A percentile compares a stretch with the other conserved stretches of the same genome.
Evolutionary conservation across 2,329 filamentous ascomycete species (phyloP).

Genomic region (Neonectria neomacrospora): DNA sequence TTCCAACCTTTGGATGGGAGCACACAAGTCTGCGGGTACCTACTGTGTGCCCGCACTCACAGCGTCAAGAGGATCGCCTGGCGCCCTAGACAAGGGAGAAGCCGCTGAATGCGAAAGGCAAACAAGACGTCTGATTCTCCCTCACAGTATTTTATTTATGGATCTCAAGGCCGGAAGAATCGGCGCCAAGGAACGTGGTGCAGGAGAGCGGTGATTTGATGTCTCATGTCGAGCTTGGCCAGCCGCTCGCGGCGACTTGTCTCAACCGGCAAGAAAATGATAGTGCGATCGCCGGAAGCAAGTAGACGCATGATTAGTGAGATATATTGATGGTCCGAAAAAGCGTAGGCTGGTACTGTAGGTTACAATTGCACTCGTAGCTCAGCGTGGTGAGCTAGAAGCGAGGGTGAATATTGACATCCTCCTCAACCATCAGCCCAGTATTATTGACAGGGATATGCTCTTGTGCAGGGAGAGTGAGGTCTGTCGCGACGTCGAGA

Average conservation of each 20-base stretch:
- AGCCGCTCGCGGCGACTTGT: background rate
- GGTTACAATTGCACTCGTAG: background rate
- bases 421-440: too few relatives aligned
- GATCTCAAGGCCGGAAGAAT: background rate
- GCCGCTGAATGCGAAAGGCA: background rate
- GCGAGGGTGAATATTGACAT: too few relatives aligned
- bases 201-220: background rate
- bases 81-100: background rate
- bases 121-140: background rate
- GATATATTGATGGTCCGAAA: too few relatives aligned
- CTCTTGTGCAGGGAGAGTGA: too few relatives aligned
- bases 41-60: background rate
- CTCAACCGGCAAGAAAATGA: background rate
- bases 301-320: background rate
- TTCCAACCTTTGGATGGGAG: background rate
- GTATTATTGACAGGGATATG: too few relatives aligned
- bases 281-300: background rate
- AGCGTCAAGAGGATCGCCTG: background rate
- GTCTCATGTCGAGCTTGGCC: background rate
- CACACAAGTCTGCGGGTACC: background rate
- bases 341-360: too few relatives aligned
- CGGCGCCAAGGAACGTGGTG: background rate
- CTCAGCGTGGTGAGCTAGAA: background rate
- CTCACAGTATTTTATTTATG: background rate
- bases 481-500: too few relatives aligned